Evolutionary conservation across 176 grass and related monocot species (phyloP).

Genomic region (Oryza glumipatula): DNA sequence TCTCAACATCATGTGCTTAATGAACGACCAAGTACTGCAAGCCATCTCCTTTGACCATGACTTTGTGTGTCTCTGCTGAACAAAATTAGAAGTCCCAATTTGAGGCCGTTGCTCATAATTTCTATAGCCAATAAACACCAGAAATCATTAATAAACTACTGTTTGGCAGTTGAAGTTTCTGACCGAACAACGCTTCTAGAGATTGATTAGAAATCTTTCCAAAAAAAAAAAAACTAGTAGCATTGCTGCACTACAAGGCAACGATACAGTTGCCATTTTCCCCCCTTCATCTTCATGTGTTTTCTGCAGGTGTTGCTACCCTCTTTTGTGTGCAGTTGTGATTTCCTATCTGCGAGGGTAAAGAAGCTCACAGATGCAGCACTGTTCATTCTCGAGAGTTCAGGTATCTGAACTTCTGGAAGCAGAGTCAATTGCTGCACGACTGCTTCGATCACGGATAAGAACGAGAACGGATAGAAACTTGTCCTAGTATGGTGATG

Average conservation of each 20-base stretch:
- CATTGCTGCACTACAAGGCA: neutral
- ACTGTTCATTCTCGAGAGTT: neutral
- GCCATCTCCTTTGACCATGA: conserved; percentile 39
- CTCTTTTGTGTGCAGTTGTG: neutral
- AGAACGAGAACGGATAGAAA: neutral
- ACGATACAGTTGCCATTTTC: neutral
- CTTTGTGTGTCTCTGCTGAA: neutral
- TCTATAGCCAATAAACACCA: neutral
- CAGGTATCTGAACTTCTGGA: neutral
- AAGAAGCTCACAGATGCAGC: neutral
- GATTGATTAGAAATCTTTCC: conserved; percentile 5
- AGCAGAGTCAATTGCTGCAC: neutral
- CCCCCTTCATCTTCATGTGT: neutral
- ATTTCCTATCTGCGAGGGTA: neutral
- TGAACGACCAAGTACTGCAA: conserved; percentile 15
- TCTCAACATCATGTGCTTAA: neutral
- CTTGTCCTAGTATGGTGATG: neutral
- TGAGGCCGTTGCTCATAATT: neutral
- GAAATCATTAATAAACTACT: neutral
- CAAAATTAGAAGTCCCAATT: neutral
- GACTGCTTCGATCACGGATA: neutral
- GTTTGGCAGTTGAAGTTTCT: neutral
- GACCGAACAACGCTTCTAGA: conserved; percentile 18
- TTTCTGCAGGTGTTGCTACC: neutral
- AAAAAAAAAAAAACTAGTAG: neutral